Percentiles rank a stretch among this genome's conserved stretches.
Conservation (phyloP, 495 filamentous ascomycete species). For the Aspergillus ostianus region DNA sequence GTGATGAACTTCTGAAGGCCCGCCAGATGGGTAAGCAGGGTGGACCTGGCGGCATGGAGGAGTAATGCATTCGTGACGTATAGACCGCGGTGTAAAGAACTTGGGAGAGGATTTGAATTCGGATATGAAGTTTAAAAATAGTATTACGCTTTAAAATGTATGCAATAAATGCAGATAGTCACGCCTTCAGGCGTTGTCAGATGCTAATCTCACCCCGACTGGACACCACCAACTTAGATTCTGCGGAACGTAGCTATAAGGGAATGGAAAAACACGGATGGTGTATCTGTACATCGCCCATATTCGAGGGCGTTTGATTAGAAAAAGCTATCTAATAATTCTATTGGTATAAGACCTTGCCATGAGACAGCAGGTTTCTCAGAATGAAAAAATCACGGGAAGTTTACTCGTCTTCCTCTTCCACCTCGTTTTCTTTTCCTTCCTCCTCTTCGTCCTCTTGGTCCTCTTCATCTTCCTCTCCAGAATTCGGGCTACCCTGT, state of each 20-base stretch:
- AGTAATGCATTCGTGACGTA: conserved; percentile 36
- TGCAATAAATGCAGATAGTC: conserved; percentile 32
- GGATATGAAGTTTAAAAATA: conserved; percentile 15
- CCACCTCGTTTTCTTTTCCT: background rate
- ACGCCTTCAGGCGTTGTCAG: conserved; percentile 5
- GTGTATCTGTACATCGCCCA: background rate
- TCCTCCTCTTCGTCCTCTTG: background rate
- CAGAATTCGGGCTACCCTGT: conserved; percentile 10
- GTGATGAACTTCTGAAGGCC: conserved; percentile 96
- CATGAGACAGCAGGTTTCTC: background rate
- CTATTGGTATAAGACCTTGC: background rate
- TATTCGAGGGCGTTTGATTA: background rate
- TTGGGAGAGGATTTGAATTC: conserved; percentile 11
- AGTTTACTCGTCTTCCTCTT: conserved; percentile 9
- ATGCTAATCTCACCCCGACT: conserved; percentile 4
- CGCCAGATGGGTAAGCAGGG: conserved; percentile 75
- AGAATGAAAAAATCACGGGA: background rate
- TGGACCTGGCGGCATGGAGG: conserved; percentile 46
- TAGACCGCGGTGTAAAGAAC: conserved; percentile 30
- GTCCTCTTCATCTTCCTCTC: conserved; percentile 14
- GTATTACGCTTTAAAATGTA: conserved; percentile 18
- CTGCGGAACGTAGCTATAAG: too few species aligned
- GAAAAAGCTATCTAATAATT: too few species aligned
- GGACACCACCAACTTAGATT: background rate
- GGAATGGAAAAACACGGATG: background rate